Evolutionary conservation across 208 protist species (phyloP), one percentile per base, ranked within the genome.

Genomic region (Acanthamoeba culbertsoni): DNA sequence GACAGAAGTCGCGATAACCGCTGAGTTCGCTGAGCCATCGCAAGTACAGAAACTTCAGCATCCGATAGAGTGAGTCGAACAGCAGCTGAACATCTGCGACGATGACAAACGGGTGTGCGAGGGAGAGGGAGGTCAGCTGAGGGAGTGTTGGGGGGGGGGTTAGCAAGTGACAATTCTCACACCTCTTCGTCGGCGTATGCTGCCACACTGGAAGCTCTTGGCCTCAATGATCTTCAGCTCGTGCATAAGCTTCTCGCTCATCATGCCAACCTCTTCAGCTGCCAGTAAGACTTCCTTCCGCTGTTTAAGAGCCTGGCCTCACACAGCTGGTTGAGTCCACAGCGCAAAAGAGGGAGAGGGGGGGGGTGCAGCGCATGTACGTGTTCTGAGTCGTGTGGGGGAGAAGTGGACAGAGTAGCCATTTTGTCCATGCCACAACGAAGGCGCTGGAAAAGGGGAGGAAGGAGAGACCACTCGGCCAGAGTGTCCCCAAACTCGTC

Each of bases 11-110:
- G 28, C 43, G 26, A 42, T 91, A 91, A 3, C 84, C 84, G 20
- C 26, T 46, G 23, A 91, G 53, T n/a, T 91, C 59, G 53, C 84
- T 91, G 10, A 91, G 55, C 84, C 84, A 91, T 62, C 59, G 31
- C 14, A 91, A 40, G 55, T 91, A 91, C 14, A 91, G 0, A 43
- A 91, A 91, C 55, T 91, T 91, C 35, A 71, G 40, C 55, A 48
- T 73, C 4, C 59, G 35, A 51, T 91, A 91, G 14, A 91, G n/a
- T 1, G 84, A 71, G n/a, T 62, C 55, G 26, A 91, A 53, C 53
- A 91, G 48, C 4, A 91, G 84, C 33, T 91, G 84, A 28, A 91
- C 42, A 33, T 91, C 84, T 91, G 84, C 5, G 28, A 79, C 10
- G 35, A 43, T n/a, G 6, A 57, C 5, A 31, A 40, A 42, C 63